Percentiles rank a stretch among this genome's conserved stretches.
Conservation (phyloP, 2,329 filamentous ascomycete genomes). For the Penicillium sp. region DNA sequence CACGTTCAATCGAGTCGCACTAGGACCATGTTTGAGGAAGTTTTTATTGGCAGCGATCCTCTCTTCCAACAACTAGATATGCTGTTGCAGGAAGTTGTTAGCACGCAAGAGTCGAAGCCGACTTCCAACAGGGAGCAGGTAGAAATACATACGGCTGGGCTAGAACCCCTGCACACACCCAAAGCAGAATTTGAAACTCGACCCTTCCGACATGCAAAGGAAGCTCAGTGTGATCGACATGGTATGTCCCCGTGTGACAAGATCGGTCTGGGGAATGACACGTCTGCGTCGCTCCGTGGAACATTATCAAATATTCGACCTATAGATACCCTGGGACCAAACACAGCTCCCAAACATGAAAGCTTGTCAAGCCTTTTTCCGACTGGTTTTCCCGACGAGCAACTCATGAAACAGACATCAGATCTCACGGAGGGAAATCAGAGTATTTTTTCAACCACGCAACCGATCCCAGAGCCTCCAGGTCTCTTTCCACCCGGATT, state of each 20-base stretch:
- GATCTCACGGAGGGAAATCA: neutral
- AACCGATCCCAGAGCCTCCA: neutral
- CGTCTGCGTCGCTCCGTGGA: neutral
- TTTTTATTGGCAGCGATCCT: neutral
- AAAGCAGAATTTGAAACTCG: neutral
- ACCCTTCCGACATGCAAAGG: neutral
- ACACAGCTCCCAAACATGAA: neutral
- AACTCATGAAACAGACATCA: neutral
- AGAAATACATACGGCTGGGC: neutral
- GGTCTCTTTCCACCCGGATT: slow-evolving; percentile 11
- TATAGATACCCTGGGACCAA: neutral
- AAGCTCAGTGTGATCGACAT: neutral
- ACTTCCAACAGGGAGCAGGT: neutral
- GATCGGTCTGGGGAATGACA: neutral
- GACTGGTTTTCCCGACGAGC: neutral
- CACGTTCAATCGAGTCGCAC: neutral
- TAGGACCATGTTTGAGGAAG: neutral
- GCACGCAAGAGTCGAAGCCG: neutral
- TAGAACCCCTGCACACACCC: neutral
- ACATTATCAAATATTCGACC: neutral
- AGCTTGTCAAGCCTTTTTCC: neutral
- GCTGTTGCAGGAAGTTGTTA: neutral
- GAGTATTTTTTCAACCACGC: neutral
- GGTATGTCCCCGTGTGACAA: neutral
- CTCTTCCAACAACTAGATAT: neutral